Evolutionary conservation across 2,329 filamentous ascomycete species (phyloP), one percentile per base, ranked within the genome.

Genomic region (Talaromyces verruculosus): DNA sequence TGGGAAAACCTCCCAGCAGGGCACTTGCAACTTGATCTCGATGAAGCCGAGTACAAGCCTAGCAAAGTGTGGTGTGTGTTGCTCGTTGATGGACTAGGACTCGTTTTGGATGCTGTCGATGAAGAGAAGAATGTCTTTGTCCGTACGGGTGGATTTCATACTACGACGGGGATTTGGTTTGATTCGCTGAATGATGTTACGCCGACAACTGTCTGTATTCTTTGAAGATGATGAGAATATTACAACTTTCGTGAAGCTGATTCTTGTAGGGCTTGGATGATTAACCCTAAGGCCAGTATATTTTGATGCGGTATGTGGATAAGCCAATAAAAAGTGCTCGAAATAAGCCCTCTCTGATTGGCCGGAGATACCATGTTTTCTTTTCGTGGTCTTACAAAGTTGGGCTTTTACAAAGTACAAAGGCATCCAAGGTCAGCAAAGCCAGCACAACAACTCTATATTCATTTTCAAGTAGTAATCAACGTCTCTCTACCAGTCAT

Each of bases 1-100:
- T 63, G 47, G 61, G 37, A 63, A 1, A 35, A 45, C 15, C 22
- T 63, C 15, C 61, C 61, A n/a, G 30, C 30, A 35, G 61, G 61
- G 1, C 5, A 28, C 22, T n/a, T 45, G 15, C 61, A 63, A 11
- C 61, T 63, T 3, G 61, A 63, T 37, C 61, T 63, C 1, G 39
- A 35, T 22, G 61, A 63, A 57, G 49, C 11, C 2, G 35, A 63
- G 35, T 39, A 57, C 10, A 63, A 35, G 7, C 61, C 49, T 8
- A 6, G n/a, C 8, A 63, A 41, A 35, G 61, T 63, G 10, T 63
- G 61, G 61, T 63, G 61, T 57, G 17, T 63, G 6, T 15, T 63
- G 22, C 28, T 63, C 10, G 47, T 63, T 8, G 61, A 63, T 30
- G 61, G 49, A 2, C 7, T 28, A 5, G 61, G 61, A 19, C 61